Base-by-base conservation (phyloP, 257 asterid species). In the Fraxinus pennsylvanica region DNA sequence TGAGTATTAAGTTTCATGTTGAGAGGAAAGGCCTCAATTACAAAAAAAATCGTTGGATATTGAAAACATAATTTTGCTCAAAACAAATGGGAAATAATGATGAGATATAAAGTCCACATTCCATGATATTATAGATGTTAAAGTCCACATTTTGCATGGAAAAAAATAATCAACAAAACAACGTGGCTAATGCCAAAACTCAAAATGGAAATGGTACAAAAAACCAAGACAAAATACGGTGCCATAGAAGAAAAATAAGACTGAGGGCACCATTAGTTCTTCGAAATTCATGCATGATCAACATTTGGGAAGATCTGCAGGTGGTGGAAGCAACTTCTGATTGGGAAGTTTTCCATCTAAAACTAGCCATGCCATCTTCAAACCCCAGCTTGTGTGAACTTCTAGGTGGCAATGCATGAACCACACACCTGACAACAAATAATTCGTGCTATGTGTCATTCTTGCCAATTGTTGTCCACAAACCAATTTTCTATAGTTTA, bases 301-400 rank as follows among this genome's bases (percentile, higher is more conserved):
- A 74, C 95, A 88, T 63, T 88, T 88, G 6, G 95, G 95, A 38
- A 90, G 89, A 71, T 90, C 95, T 2, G 78, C 71, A 2, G 95
- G 95, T 15, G 95, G 92, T 0, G 92, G 95, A 80, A 82, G 88
- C 25, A 90, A 78, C 80, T 79, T 88, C 22, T 90, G 89, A 73
- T 84, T 84, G 15, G 91, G 90, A 77, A 85, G 86, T 71, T 87
- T 81, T 75, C 95, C 95, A 78, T 90, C 89, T 22, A 84, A 74
- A 43, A 90, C 95, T 22, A 90, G 84, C 92, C 92, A 90, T 6
- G 91, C 95, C 95, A 90, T 88, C 73, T 87, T 87, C 81, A 90
- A 57, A 1, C 91, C 91, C 90, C 91, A 89, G 81, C 90, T 87
- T 32, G 91, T 84, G 79, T 89, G 93, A 6, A 83, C 82, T 79